Percentiles rank a stretch among this genome's conserved stretches.
These are phyloP conservation scores for Solanum sitiens DNA, from an alignment of 257 asterid species.

Conservation along the genomic window DNA sequence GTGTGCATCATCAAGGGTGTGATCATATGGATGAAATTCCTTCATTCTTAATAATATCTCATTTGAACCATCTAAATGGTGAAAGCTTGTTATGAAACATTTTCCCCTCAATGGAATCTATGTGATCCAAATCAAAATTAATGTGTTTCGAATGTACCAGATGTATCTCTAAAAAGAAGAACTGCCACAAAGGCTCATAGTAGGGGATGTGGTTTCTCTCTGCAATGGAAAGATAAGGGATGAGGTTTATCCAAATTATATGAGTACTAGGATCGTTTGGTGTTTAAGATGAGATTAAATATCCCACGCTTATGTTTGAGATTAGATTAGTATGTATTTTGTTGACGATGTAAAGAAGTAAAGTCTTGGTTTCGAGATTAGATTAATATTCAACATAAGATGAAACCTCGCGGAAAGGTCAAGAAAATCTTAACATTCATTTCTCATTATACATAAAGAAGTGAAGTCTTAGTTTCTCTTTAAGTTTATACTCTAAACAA, in stretches of 20 bases:
- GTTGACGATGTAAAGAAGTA: not conserved
- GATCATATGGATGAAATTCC: not conserved
- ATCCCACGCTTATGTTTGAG: not conserved
- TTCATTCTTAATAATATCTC: not conserved
- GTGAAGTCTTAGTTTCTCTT: not conserved
- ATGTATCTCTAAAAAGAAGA: not conserved
- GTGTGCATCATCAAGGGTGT: not conserved
- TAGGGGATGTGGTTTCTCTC: not conserved
- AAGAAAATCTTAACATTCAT: not conserved
- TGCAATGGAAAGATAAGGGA: not conserved
- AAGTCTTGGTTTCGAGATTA: no score
- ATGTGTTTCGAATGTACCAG: not conserved
- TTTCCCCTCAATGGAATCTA: not conserved
- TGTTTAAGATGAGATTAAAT: not conserved
- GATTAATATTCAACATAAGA: no score
- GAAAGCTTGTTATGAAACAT: not conserved
- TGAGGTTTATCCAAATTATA: not conserved
- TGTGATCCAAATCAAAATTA: not conserved
- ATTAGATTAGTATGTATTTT: not conserved
- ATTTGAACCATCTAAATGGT: not conserved
- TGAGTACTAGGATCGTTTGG: not conserved
- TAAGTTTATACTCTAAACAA: not conserved
- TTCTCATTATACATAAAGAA: not conserved
- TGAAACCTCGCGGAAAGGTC: not conserved
- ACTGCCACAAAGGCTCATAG: not conserved